These are phyloP conservation scores for Jackrogersella multiformis DNA, from an alignment of 495 filamentous ascomycete species.

Conservation along the genomic window DNA sequence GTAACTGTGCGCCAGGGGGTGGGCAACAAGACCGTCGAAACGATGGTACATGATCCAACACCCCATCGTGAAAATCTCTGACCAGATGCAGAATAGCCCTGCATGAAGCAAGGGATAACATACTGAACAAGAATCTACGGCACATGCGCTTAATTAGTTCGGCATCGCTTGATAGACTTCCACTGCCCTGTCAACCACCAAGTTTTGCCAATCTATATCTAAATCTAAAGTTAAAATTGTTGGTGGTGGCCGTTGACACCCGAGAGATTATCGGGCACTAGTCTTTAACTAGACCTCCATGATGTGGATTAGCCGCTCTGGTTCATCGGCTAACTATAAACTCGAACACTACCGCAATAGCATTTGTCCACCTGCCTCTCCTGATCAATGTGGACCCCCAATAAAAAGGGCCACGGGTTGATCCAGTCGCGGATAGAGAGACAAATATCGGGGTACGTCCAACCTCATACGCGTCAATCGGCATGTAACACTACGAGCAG, in stretches of 20 bases:
- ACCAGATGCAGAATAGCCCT: slow-evolving; percentile 24
- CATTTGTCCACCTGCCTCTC: slow-evolving; percentile 9
- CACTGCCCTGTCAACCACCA: not conserved
- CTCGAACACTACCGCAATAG: slow-evolving; percentile 1
- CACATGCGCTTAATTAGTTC: slow-evolving; percentile 5
- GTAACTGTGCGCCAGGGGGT: slow-evolving; percentile 2
- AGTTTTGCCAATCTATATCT: not conserved
- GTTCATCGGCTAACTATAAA: not conserved
- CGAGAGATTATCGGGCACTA: slow-evolving; percentile 1
- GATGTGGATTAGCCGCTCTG: not conserved
- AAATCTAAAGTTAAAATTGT: not conserved
- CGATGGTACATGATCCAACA: slow-evolving; percentile 12
- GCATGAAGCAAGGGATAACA: slow-evolving; percentile 36
- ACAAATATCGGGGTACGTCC: not conserved
- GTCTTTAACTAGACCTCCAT: slow-evolving; percentile 1
- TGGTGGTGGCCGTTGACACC: slow-evolving; percentile 8
- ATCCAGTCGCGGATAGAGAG: slow-evolving; percentile 2
- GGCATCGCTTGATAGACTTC: not conserved
- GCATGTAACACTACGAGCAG: slow-evolving; percentile 8
- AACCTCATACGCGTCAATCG: slow-evolving; percentile 6
- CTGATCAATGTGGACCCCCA: slow-evolving; percentile 6
- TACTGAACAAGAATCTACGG: slow-evolving; percentile 33
- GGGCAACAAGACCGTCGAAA: not conserved
- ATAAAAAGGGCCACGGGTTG: not conserved
- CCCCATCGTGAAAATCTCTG: slow-evolving; percentile 14